Percentiles rank a stretch among this genome's conserved stretches.
Conservation (phyloP, 106 monocot genomes). For the Amphibolis antarctica region DNA sequence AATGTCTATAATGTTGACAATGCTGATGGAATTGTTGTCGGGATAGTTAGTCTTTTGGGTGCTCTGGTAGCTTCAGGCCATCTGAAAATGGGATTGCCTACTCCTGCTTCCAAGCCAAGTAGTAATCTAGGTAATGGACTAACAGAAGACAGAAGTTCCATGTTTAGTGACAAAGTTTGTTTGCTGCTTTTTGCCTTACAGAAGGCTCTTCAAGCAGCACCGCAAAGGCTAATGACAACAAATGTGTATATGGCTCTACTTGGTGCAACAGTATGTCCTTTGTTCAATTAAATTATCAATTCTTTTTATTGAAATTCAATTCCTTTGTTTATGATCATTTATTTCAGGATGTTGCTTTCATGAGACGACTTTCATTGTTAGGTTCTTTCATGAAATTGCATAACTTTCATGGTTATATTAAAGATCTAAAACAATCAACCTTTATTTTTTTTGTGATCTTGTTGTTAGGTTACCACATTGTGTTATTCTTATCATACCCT, state of each 20-base stretch:
- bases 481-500: neutral
- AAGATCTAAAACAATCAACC: too few relatives aligned
- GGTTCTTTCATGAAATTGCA: neutral
- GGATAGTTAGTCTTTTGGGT: slow-evolving; percentile 84
- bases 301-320: neutral
- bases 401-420: too few relatives aligned
- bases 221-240: slow-evolving; percentile 70
- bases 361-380: neutral
- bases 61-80: slow-evolving; percentile 64
- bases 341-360: slow-evolving; percentile 1
- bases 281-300: neutral
- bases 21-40: slow-evolving; percentile 81
- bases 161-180: slow-evolving; percentile 75
- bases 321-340: neutral
- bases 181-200: slow-evolving; percentile 83
- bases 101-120: slow-evolving; percentile 24
- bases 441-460: neutral
- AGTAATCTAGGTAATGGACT: slow-evolving; percentile 18
- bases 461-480: neutral
- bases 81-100: slow-evolving; percentile 44
- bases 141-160: slow-evolving; percentile 55
- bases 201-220: slow-evolving; percentile 77
- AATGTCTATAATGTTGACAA: slow-evolving; percentile 80
- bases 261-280: slow-evolving; percentile 59
- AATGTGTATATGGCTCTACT: slow-evolving; percentile 78